Evolutionary conservation across 202 grass and related monocot genomes (phyloP).

Genomic region (Elaeis oleifera): DNA sequence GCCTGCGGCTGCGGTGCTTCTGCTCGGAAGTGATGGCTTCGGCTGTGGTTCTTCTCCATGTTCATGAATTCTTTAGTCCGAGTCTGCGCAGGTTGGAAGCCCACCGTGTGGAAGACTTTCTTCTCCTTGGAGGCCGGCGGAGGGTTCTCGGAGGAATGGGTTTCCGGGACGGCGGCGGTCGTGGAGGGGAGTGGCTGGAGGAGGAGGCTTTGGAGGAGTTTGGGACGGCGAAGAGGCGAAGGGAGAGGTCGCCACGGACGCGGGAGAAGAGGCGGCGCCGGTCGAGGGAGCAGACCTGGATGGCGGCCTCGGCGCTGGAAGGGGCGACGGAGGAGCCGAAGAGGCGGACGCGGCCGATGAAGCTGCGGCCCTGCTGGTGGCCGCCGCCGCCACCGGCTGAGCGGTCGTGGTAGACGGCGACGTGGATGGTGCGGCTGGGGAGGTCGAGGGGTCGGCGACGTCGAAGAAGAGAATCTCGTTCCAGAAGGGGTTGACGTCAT

Average conservation of each 20-base stretch:
- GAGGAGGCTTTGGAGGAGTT: background rate
- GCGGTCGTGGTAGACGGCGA: slow-evolving; percentile 24
- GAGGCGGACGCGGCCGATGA: slow-evolving; percentile 34
- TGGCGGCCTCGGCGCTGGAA: slow-evolving; percentile 10
- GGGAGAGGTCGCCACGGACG: slow-evolving; percentile 17
- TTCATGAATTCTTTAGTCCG: background rate
- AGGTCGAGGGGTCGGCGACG: slow-evolving; percentile 8
- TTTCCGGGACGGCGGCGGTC: background rate
- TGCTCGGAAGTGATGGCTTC: background rate
- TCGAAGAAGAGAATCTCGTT: slow-evolving; percentile 32
- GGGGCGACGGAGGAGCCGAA: slow-evolving; percentile 27
- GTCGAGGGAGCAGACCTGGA: slow-evolving; percentile 31
- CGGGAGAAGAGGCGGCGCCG: slow-evolving; percentile 27
- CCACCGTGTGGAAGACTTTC: background rate
- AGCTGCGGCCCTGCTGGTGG: background rate
- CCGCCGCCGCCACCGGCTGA: too few species aligned
- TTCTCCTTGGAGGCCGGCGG: background rate
- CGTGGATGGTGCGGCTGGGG: slow-evolving; percentile 10
- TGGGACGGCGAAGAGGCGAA: slow-evolving; percentile 23
- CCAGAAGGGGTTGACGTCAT: slow-evolving; percentile 28
- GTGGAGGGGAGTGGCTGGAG: background rate
- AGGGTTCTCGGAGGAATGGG: background rate
- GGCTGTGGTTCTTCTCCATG: background rate
- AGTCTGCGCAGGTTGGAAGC: background rate
- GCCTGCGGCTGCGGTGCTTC: background rate